Evolutionary conservation across 163 green algal species (phyloP).

Genomic region (Scenedesmus sp.): DNA sequence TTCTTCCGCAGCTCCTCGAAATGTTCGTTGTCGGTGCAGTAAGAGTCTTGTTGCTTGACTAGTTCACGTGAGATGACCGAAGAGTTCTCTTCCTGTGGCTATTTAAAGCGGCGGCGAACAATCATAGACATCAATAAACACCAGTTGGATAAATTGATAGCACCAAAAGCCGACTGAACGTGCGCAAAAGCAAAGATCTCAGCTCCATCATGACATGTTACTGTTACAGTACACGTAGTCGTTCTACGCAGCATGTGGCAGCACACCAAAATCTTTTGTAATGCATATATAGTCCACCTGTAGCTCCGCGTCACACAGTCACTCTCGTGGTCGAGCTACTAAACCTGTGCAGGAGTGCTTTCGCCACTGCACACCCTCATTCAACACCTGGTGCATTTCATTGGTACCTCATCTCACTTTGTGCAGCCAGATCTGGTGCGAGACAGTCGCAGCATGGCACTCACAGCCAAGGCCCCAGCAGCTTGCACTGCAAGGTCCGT

Average conservation of each 20-base stretch:
- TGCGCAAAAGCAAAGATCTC: background rate
- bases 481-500: constrained; percentile 22
- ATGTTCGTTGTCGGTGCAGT: background rate
- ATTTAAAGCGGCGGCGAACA: background rate
- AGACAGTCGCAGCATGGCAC: constrained; percentile 26
- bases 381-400: background rate
- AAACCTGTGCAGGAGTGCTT: background rate
- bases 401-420: background rate
- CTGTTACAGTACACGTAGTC: background rate
- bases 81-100: background rate
- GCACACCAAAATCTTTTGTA: background rate
- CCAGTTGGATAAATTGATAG: too few species aligned
- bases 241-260: background rate
- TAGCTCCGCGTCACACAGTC: background rate
- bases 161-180: too few species aligned
- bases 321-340: background rate
- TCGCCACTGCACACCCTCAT: background rate
- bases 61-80: background rate
- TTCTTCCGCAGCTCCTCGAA: background rate
- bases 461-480: constrained; percentile 43
- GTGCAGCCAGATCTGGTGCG: background rate
- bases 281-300: background rate
- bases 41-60: background rate
- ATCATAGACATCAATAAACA: background rate
- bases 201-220: background rate